Evolutionary conservation across 2,329 filamentous ascomycete genomes (phyloP).

Genomic region (Curvularia verruculosa): DNA sequence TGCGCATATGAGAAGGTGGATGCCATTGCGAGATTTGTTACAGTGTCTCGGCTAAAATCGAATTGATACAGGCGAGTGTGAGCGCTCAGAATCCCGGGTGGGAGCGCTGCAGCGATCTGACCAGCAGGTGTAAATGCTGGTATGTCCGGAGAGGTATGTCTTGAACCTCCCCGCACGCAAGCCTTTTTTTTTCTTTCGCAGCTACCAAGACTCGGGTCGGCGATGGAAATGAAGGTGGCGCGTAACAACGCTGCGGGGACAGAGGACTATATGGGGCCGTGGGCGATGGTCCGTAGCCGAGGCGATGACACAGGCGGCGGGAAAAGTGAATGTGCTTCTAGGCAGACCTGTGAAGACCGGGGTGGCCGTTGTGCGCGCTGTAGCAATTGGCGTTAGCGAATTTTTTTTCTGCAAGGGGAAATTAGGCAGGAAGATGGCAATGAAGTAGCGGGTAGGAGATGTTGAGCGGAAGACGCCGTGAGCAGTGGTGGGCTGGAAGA

Average conservation of each 20-base stretch:
- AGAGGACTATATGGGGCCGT: constrained; percentile 12
- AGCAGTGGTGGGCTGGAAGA: constrained; percentile 5
- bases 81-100: constrained; percentile 37
- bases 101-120: constrained; percentile 39
- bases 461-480: not conserved
- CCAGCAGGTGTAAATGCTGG: constrained; percentile 38
- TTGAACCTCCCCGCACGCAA: constrained; percentile 51
- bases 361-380: constrained; percentile 20
- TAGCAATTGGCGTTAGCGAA: constrained; percentile 23
- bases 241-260: constrained; percentile 11
- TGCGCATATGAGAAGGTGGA: constrained; percentile 88
- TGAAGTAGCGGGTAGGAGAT: not conserved
- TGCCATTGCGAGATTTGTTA: constrained; percentile 35
- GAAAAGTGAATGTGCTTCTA: constrained; percentile 16
- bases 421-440: not conserved
- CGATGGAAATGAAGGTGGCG: constrained; percentile 6
- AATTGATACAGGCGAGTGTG: constrained; percentile 12
- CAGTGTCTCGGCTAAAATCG: constrained; percentile 12
- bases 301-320: constrained; percentile 10
- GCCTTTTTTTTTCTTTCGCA: constrained; percentile 16
- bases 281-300: constrained; percentile 10
- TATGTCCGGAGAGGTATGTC: constrained; percentile 51
- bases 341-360: constrained; percentile 13
- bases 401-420: not conserved
- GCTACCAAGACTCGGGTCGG: constrained; percentile 27